phyloP scores from a whole-genome alignment of 441 rosid species.

The Jatropha podagrica region DNA sequence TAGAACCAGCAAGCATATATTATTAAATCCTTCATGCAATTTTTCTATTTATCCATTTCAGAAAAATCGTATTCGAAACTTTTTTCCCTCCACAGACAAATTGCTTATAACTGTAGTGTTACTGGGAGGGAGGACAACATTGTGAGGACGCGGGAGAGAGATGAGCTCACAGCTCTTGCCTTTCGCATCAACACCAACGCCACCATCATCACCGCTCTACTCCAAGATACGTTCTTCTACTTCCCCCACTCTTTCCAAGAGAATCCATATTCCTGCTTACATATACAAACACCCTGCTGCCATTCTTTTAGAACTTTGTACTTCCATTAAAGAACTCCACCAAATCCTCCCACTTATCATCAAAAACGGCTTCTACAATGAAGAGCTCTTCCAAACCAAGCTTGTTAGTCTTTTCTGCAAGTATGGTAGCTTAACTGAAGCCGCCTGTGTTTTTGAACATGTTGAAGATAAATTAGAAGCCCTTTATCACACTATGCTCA shows the following conservation, averaged over 20 bases:
- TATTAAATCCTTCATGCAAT: too few relatives aligned
- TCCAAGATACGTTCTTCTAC: slow-evolving; percentile 8
- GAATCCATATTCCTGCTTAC: slow-evolving; percentile 56
- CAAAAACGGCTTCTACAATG: slow-evolving; percentile 60
- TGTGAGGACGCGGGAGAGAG: slow-evolving; percentile 5
- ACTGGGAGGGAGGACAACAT: not conserved
- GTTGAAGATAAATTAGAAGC: slow-evolving; percentile 55
- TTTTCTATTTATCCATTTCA: too few relatives aligned
- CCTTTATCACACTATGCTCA: slow-evolving; percentile 82
- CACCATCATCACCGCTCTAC: not conserved
- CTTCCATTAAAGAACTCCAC: slow-evolving; percentile 55
- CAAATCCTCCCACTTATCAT: slow-evolving; percentile 66
- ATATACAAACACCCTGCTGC: slow-evolving; percentile 82
- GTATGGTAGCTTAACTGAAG: slow-evolving; percentile 59
- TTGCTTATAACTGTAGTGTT: too few relatives aligned
- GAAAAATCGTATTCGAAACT: too few relatives aligned
- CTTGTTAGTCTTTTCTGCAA: slow-evolving; percentile 81
- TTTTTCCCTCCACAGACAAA: too few relatives aligned
- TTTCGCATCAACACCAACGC: slow-evolving; percentile 13
- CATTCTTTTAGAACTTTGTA: slow-evolving; percentile 69
- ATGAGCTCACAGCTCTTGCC: slow-evolving; percentile 37
- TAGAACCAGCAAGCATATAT: too few relatives aligned
- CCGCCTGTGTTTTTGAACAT: slow-evolving; percentile 70
- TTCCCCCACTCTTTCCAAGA: slow-evolving; percentile 37
- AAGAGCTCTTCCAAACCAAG: slow-evolving; percentile 75